Conservation (phyloP, 441 rosid genomes). For the Geranium incanum region DNA sequence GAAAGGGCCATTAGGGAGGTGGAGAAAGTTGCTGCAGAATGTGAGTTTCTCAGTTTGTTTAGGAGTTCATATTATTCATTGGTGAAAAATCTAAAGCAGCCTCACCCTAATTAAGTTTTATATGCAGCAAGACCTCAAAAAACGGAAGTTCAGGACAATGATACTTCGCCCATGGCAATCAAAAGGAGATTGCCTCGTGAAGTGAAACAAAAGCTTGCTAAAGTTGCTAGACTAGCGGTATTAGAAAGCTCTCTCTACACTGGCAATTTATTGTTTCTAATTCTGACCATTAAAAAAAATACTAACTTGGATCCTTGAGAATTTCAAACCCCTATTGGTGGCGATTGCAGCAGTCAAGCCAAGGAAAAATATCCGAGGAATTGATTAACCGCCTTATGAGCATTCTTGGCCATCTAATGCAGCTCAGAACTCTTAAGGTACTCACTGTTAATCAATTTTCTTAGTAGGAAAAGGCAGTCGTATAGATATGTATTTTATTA, state of each 20-base stretch:
- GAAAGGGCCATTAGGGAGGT: slow-evolving; percentile 39
- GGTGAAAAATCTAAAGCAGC: slow-evolving; percentile 10
- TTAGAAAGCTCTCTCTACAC: not conserved
- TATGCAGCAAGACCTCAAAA: slow-evolving; percentile 27
- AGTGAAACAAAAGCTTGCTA: slow-evolving; percentile 39
- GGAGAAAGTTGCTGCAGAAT: slow-evolving; percentile 35
- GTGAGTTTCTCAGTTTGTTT: slow-evolving; percentile 24
- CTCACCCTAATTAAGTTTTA: slow-evolving; percentile 7
- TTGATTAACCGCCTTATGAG: slow-evolving; percentile 33
- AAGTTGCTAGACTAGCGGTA: slow-evolving; percentile 39
- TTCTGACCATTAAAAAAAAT: not conserved
- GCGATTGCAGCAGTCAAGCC: slow-evolving; percentile 31
- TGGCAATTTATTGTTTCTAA: not conserved
- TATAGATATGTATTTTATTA: not conserved
- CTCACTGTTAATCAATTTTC: not conserved
- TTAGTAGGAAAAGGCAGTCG: not conserved
- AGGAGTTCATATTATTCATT: slow-evolving; percentile 13
- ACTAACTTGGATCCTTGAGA: not conserved
- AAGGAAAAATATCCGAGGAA: slow-evolving; percentile 38
- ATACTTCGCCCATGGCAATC: slow-evolving; percentile 24
- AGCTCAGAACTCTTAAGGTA: slow-evolving; percentile 41
- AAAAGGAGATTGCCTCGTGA: slow-evolving; percentile 34
- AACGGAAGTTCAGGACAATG: slow-evolving; percentile 25
- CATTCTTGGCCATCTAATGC: slow-evolving; percentile 34
- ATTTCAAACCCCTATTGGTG: slow-evolving; percentile 12